phyloP scores from a whole-genome alignment of 177 flowering plant species.

The Vitis hybrid region DNA sequence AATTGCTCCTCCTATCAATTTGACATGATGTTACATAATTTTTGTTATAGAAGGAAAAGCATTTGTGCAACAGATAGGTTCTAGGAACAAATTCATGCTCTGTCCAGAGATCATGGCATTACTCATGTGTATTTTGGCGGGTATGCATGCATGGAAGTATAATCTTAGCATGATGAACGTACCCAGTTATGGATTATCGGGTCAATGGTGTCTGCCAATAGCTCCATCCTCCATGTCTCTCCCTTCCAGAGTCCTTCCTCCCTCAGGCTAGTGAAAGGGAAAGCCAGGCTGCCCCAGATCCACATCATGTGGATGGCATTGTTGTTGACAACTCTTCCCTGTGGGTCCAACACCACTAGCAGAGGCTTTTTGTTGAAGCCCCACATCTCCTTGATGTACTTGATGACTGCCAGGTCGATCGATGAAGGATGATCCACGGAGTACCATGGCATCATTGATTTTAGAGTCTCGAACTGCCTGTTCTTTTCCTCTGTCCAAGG shows the following conservation, averaged over 20 bases:
- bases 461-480: conserved; percentile 30
- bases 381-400: conserved; percentile 56
- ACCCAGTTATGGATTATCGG: conserved; percentile 45
- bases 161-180: background rate
- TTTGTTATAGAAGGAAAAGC: no score
- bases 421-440: conserved; percentile 42
- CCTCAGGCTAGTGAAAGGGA: conserved; percentile 53
- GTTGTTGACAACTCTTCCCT: conserved; percentile 41
- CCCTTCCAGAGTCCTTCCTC: conserved; percentile 61
- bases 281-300: conserved; percentile 70
- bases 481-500: conserved; percentile 33
- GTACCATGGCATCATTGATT: conserved; percentile 56
- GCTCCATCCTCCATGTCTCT: conserved; percentile 51
- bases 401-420: conserved; percentile 43
- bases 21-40: no score
- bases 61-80: no score
- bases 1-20: no score
- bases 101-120: no score
- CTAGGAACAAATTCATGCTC: no score
- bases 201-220: conserved; percentile 46
- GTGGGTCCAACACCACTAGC: conserved; percentile 61
- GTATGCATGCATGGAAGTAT: background rate
- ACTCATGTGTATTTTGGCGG: background rate
- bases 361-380: conserved; percentile 49
- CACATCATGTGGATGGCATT: conserved; percentile 76